Percentiles rank a stretch among this genome's conserved stretches.
Conservation (phyloP, 257 asterid genomes). For the Henckelia pumila region DNA sequence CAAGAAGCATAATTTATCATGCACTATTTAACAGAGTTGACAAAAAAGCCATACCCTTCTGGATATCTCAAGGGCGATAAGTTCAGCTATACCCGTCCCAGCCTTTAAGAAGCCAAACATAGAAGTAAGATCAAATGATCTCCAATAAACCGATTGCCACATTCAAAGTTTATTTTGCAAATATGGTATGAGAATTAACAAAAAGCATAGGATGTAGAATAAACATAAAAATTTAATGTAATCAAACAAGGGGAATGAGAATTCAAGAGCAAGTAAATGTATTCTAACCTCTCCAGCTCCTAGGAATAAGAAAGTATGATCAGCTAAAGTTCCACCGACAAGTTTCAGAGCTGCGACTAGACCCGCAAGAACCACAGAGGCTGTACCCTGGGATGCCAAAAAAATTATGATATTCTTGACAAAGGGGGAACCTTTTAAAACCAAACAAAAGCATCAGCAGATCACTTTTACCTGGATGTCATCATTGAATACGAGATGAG, state of each 20-base stretch:
- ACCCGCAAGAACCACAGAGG: slow-evolving; percentile 88
- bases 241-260: background rate
- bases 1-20: slow-evolving; percentile 10
- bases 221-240: too few relatives aligned
- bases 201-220: background rate
- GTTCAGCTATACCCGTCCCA: slow-evolving; percentile 98
- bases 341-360: slow-evolving; percentile 64
- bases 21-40: slow-evolving; percentile 15
- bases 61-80: slow-evolving; percentile 80
- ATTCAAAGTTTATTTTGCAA: background rate
- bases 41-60: slow-evolving; percentile 46
- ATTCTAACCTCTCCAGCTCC: slow-evolving; percentile 94
- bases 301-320: slow-evolving; percentile 85
- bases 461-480: slow-evolving; percentile 67
- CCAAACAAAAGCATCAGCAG: background rate
- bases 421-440: background rate
- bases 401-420: slow-evolving; percentile 1
- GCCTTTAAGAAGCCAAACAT: slow-evolving; percentile 52
- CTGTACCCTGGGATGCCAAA: slow-evolving; percentile 68
- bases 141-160: background rate
- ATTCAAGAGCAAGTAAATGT: slow-evolving; percentile 5
- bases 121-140: slow-evolving; percentile 23
- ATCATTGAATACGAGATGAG: slow-evolving; percentile 90
- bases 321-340: slow-evolving; percentile 69
- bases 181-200: background rate